Base-by-base conservation (phyloP, 805 yeast genomes). In the Yarrowia sp. region DNA sequence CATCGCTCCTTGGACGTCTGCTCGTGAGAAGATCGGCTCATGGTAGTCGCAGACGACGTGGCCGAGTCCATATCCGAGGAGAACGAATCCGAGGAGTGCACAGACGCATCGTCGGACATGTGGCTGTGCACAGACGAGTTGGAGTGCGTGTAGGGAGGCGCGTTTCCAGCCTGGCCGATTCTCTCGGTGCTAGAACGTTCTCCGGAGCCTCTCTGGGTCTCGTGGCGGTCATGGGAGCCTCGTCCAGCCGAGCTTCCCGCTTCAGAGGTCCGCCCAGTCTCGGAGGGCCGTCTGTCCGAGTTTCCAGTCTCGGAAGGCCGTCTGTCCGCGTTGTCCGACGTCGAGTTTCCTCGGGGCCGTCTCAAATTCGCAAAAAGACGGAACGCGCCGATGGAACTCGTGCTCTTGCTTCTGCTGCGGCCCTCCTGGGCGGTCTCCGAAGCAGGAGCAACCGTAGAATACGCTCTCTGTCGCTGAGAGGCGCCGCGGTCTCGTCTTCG, bases 401-500 rank as follows among this genome's bases (percentile, higher is more conserved):
- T 55, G 19, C 47, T 38, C 38, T 55, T 55, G 47, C 47, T 38
- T 29, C 61, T 47, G 18, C 38, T 27, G 10, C 61, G 33, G n/a
- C 47, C 38, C 38, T 55, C 61, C 60, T 47, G 56, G 41, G 2
- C 8, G 58, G 58, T 22, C 42, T 47, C 12, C n/a, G 27, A 1
- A 47, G n/a, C 55, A 10, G 58, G 42, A 1, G 41, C 58, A 22
- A 35, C 58, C 18, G 58, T 51, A 14, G 58, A 51, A 32, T 51
- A 33, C 6, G 58, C 58, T n/a, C 58, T 29, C 42, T 51, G 58
- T 2, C 58, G 58, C 42, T 33, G 42, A 16, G 35, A 16, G 2
- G 21, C 9, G 29, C 18, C 14, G 14, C 58, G 35, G 21, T 55
- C 47, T 12, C 62, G 32, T 6, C 62, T 31, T 65, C 94, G 79